These are phyloP conservation scores for Physocladia obscura DNA, from an alignment of 192 early-diverging fungal species.

Conservation along the genomic window DNA sequence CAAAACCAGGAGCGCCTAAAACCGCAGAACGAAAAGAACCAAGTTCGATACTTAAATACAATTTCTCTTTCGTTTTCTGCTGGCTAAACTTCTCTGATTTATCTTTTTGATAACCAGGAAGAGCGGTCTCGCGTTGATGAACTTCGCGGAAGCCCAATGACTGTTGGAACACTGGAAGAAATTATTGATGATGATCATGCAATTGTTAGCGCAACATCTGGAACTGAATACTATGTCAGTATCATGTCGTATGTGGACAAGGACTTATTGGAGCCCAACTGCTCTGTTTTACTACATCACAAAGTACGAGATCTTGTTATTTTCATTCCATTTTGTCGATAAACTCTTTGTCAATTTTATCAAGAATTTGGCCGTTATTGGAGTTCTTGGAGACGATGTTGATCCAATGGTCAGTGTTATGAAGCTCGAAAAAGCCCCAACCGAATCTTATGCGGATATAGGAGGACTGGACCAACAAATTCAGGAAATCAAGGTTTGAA, in stretches of 20 bases:
- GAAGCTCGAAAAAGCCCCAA: conserved; percentile 99
- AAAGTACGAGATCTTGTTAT: conserved; percentile 32
- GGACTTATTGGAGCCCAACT: conserved; percentile 95
- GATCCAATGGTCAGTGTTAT: conserved; percentile 99
- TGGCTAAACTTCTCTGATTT: too few species aligned
- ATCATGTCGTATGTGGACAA: conserved; percentile 99
- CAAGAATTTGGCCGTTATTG: conserved; percentile 61
- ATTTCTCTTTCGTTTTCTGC: too few species aligned
- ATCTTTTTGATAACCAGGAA: too few species aligned
- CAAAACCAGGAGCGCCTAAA: conserved; percentile 97
- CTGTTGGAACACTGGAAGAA: conserved; percentile 93
- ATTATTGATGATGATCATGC: conserved; percentile 99
- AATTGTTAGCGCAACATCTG: conserved; percentile 88
- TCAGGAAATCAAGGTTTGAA: conserved; percentile 99
- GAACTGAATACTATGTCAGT: conserved; percentile 95
- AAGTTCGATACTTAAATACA: too few species aligned
- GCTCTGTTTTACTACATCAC: conserved; percentile 89
- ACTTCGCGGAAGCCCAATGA: conserved; percentile 95
- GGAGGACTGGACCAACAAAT: conserved; percentile 99
- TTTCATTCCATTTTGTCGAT: too few species aligned
- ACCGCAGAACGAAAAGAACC: conserved; percentile 90
- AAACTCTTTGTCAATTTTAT: too few species aligned
- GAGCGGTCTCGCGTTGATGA: conserved; percentile 93
- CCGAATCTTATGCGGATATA: conserved; percentile 99
- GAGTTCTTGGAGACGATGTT: conserved; percentile 95